Evolutionary conservation across 768 basidiomycete genomes (phyloP).

Genomic region (Podaxis sp.): DNA sequence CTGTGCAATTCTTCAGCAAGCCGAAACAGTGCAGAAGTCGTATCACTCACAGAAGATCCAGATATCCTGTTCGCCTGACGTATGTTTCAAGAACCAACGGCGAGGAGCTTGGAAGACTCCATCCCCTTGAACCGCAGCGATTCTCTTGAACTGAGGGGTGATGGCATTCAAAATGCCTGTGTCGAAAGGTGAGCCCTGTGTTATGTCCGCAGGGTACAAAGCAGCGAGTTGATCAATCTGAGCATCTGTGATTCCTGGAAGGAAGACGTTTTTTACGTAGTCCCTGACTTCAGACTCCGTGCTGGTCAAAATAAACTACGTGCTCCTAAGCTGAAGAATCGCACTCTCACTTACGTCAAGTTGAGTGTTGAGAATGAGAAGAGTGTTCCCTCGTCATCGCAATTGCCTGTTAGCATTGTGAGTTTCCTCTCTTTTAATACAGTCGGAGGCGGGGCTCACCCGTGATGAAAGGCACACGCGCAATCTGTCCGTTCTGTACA

Average conservation of each 20-base stretch:
- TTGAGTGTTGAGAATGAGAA: conserved; percentile 48
- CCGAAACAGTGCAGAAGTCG: neutral
- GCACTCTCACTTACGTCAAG: conserved; percentile 32
- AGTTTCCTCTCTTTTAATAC: neutral
- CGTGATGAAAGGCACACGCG: conserved; percentile 44
- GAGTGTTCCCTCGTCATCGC: conserved; percentile 59
- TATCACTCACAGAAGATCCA: conserved; percentile 36
- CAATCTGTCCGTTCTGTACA: conserved; percentile 38
- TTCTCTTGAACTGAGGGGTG: conserved; percentile 42
- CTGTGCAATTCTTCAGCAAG: conserved; percentile 19
- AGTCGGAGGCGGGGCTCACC: conserved; percentile 21
- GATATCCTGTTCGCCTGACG: conserved; percentile 29
- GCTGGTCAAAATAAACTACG: conserved; percentile 10
- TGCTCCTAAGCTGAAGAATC: neutral
- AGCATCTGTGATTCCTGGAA: conserved; percentile 25
- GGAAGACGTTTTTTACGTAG: conserved; percentile 23
- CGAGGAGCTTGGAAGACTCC: conserved; percentile 45
- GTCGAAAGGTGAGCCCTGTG: conserved; percentile 48
- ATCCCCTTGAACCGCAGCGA: conserved; percentile 49
- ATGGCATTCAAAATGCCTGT: conserved; percentile 40
- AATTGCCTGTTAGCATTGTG: conserved; percentile 32
- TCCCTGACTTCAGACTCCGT: conserved; percentile 19
- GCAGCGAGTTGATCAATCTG: conserved; percentile 25
- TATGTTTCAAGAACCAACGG: conserved; percentile 37
- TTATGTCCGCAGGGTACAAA: conserved; percentile 34